These are phyloP conservation scores for Geranium brycei DNA, from an alignment of 345 rosid genomes.

Conservation along the genomic window DNA sequence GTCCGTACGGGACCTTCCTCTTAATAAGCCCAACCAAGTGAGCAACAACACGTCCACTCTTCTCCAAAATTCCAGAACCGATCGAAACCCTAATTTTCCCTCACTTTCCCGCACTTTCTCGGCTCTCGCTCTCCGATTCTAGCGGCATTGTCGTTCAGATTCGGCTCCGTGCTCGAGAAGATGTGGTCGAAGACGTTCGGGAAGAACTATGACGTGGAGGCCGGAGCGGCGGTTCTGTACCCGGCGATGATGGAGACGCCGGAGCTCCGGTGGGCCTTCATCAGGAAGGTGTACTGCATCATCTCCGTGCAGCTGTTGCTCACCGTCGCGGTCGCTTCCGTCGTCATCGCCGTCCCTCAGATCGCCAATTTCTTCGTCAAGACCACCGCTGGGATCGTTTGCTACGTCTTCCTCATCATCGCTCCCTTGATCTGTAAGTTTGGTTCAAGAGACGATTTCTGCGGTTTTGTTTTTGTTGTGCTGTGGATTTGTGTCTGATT, in stretches of 20 bases:
- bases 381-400: constrained; percentile 51
- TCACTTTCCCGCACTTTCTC: not conserved
- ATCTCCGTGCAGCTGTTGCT: constrained; percentile 52
- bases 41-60: no score
- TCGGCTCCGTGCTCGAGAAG: not conserved
- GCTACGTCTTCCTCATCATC: constrained; percentile 58
- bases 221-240: constrained; percentile 53
- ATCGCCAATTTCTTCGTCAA: constrained; percentile 56
- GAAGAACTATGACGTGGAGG: constrained; percentile 48
- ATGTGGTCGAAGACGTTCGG: constrained; percentile 44
- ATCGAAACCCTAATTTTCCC: not conserved
- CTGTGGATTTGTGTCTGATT: not conserved
- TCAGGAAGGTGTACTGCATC: constrained; percentile 72
- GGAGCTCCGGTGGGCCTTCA: constrained; percentile 82
- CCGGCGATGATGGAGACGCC: constrained; percentile 85
- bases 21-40: no score
- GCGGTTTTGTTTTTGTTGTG: not conserved
- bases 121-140: not conserved
- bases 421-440: constrained; percentile 55
- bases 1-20: no score
- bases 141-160: no score
- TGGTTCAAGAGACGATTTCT: no score
- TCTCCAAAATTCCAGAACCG: not conserved
- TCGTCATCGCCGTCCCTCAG: constrained; percentile 50
- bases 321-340: constrained; percentile 70